phyloP scores from a whole-genome alignment of 768 basidiomycete species.

The Butyriboletus loyo region DNA sequence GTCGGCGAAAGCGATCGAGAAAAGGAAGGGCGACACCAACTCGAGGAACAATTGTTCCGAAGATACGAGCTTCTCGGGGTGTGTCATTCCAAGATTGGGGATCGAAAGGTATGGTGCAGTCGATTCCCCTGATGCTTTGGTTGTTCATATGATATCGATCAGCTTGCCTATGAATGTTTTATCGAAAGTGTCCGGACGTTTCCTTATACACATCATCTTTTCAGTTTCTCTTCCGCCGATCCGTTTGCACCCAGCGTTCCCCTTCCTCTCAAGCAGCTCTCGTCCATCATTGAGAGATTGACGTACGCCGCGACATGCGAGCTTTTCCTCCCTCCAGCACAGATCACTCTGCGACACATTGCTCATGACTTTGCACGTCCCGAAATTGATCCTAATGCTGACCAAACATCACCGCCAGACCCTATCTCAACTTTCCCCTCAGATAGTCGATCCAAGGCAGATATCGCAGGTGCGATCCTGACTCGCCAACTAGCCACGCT shows the following conservation, averaged over 20 bases:
- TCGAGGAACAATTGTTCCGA: constrained; percentile 63
- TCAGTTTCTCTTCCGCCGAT: constrained; percentile 14
- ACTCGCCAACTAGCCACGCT: constrained; percentile 60
- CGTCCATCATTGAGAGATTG: constrained; percentile 57
- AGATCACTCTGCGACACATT: constrained; percentile 44
- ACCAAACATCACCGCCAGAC: not conserved
- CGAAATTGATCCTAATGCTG: not conserved
- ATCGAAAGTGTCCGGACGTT: constrained; percentile 49
- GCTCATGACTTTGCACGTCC: not conserved
- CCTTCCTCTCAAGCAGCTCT: constrained; percentile 51
- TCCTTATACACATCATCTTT: constrained; percentile 40
- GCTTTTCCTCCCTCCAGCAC: constrained; percentile 49
- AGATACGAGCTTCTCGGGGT: constrained; percentile 82
- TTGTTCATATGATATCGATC: not conserved
- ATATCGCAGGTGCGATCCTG: constrained; percentile 52
- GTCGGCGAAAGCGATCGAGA: constrained; percentile 26
- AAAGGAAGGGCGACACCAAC: constrained; percentile 49
- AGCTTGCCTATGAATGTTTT: constrained; percentile 65
- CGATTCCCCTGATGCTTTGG: not conserved
- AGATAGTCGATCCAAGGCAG: constrained; percentile 11
- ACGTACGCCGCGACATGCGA: constrained; percentile 70
- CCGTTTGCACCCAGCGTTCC: constrained; percentile 40
- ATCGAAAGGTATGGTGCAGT: constrained; percentile 58
- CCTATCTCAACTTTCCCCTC: constrained; percentile 15
- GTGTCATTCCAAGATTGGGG: constrained; percentile 74